phyloP scores from a whole-genome alignment of 1,139 yeast genomes.

The Protomyces arabidopsidicola region DNA sequence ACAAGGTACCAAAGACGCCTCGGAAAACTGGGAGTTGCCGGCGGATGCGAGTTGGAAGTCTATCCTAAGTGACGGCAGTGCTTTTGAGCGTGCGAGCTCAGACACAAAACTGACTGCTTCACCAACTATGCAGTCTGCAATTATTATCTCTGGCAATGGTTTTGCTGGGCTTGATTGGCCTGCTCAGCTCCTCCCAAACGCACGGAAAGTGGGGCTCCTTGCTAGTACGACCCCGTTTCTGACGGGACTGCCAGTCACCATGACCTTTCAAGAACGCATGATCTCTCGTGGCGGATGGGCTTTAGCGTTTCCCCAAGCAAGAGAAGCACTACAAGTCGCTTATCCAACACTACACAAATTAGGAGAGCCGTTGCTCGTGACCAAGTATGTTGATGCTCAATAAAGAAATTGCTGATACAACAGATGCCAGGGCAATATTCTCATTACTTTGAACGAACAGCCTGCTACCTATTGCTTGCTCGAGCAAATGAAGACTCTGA shows the following conservation, averaged over 20 bases:
- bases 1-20: conserved; percentile 6
- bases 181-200: conserved; percentile 7
- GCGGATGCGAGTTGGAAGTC: conserved; percentile 14
- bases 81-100: background rate
- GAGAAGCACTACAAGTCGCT: background rate
- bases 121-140: conserved; percentile 20
- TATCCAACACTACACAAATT: conserved; percentile 11
- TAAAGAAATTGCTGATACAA: background rate
- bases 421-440: conserved; percentile 17
- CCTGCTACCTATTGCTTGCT: conserved; percentile 20
- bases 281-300: conserved; percentile 16
- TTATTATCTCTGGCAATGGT: conserved; percentile 26
- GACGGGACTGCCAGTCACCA: conserved; percentile 23
- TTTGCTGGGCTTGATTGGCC: conserved; percentile 20
- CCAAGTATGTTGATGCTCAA: conserved; percentile 3
- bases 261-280: background rate
- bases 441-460: conserved; percentile 19
- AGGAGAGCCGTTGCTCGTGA: conserved; percentile 15
- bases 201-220: conserved; percentile 6
- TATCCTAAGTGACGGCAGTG: conserved; percentile 4
- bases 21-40: conserved; percentile 7
- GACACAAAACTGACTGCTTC: background rate
- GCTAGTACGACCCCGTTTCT: conserved; percentile 20
- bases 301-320: background rate
- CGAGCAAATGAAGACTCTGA: conserved; percentile 5